These are phyloP conservation scores for Stenogyne calaminthoides DNA, from an alignment of 305 asterid species.

Conservation along the genomic window DNA sequence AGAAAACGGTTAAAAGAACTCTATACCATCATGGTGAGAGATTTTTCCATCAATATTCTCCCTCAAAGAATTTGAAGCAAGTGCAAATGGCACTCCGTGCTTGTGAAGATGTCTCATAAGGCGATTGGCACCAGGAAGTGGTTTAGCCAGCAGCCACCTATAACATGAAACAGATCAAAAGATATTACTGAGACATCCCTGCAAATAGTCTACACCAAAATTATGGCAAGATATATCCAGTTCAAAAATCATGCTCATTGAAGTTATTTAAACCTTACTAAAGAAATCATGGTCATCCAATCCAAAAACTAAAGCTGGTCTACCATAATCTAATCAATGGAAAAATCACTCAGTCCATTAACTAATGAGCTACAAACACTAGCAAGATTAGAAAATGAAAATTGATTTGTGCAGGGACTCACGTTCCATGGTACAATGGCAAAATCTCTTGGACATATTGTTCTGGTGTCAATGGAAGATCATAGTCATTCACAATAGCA, in stretches of 20 bases:
- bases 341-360: background rate
- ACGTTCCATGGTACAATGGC: constrained; percentile 82
- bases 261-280: background rate
- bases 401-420: constrained; percentile 41
- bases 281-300: background rate
- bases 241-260: constrained; percentile 8
- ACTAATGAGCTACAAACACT: background rate
- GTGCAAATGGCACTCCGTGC: constrained; percentile 73
- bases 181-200: background rate
- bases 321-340: background rate
- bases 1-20: background rate
- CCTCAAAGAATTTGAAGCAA: constrained; percentile 78
- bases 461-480: constrained; percentile 75
- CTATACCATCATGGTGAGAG: constrained; percentile 58
- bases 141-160: constrained; percentile 77
- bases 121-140: constrained; percentile 92
- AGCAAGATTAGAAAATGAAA: background rate
- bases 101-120: constrained; percentile 71
- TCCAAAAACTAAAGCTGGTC: too few relatives aligned
- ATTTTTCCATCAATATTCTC: constrained; percentile 64
- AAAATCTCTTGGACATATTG: constrained; percentile 53
- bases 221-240: background rate
- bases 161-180: constrained; percentile 20
- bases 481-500: constrained; percentile 59
- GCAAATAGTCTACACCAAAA: background rate